Evolutionary conservation across 768 basidiomycete genomes (phyloP), one percentile per base, ranked within the genome.

Genomic region (Calocera viscosa): DNA sequence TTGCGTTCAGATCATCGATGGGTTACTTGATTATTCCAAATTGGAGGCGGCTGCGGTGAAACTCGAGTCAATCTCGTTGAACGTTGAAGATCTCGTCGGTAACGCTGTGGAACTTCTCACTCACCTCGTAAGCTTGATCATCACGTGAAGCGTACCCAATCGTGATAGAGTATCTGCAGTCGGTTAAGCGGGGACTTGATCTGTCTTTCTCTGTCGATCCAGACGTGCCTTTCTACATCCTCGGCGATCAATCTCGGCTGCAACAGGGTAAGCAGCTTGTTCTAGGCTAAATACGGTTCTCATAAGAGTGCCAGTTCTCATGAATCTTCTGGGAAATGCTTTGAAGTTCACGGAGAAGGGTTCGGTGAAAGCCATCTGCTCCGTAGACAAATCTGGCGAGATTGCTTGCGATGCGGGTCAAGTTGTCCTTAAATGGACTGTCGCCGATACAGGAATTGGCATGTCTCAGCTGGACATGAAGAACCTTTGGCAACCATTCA

Each of bases 21-120:
- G 86, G 1, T 87, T 90, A 63, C 75, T 90, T 69, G 88, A 90
- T 72, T 89, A 89, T 75, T 88, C 86, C 75, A 90, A 90, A 73
- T 77, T 89, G 1, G 88, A 90, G 73, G 88, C 87, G 22, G 88
- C 86, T 63, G 87, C 87, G 24, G 79, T 89, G 24, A 90, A 89
- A 74, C 73, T 90, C 47, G 87, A 89, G 70, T 82, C 81, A 33
- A 83, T 84, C 53, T 82, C 83, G 0, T 87, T 88, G 71, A 73
- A 83, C 17, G 83, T 87, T 10, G 88, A 89, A 77, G 84, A 86
- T 71, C 82, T 87, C 26, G 83, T 88, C 63, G 88, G 87, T 8
- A 88, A 90, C 73, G 88, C 87, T 73, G 84, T 88, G 84, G 88
- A 89, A 72, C 78, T 90, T 22, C 76, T 90, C 0, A 78, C 88